A percentile compares a stretch with the other conserved stretches of the same genome.
These are phyloP conservation scores for Backusella macrospora DNA, from an alignment of 192 early-diverging fungal genomes.

Conservation along the genomic window DNA sequence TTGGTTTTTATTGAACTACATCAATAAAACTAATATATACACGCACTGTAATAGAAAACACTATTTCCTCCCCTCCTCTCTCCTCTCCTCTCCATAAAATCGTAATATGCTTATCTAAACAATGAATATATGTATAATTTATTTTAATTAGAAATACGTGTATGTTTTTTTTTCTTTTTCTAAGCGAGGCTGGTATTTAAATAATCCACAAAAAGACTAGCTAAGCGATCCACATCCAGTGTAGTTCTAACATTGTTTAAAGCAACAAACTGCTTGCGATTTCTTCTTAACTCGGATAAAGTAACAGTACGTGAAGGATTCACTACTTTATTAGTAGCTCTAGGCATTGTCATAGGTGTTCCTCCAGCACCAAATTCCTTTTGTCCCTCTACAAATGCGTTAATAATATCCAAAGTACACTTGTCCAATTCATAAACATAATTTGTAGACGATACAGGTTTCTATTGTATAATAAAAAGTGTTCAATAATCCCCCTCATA, in stretches of 20 bases:
- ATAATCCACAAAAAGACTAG: slow-evolving; percentile 89
- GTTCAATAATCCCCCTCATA: neutral
- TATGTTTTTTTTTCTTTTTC: neutral
- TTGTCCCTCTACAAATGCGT: slow-evolving; percentile 76
- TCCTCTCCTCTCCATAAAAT: no score
- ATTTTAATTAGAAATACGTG: no score
- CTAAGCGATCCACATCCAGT: slow-evolving; percentile 70
- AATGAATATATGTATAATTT: no score
- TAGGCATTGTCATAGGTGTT: slow-evolving; percentile 58
- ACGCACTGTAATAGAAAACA: no score
- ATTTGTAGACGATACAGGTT: slow-evolving; percentile 88
- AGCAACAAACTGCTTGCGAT: slow-evolving; percentile 80
- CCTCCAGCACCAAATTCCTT: slow-evolving; percentile 63
- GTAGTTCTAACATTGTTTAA: slow-evolving; percentile 89
- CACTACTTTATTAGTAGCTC: slow-evolving; percentile 48
- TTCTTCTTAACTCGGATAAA: slow-evolving; percentile 77
- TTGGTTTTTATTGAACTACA: no score
- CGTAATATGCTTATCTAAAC: no score
- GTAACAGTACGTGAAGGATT: slow-evolving; percentile 78
- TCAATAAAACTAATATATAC: no score
- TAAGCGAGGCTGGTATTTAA: slow-evolving; percentile 78
- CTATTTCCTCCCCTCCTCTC: no score
- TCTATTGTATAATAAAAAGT: slow-evolving; percentile 41
- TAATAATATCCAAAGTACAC: slow-evolving; percentile 77
- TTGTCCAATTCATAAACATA: slow-evolving; percentile 91